Conservation (phyloP, 768 basidiomycete species). For the Albatrellus ellisii region DNA sequence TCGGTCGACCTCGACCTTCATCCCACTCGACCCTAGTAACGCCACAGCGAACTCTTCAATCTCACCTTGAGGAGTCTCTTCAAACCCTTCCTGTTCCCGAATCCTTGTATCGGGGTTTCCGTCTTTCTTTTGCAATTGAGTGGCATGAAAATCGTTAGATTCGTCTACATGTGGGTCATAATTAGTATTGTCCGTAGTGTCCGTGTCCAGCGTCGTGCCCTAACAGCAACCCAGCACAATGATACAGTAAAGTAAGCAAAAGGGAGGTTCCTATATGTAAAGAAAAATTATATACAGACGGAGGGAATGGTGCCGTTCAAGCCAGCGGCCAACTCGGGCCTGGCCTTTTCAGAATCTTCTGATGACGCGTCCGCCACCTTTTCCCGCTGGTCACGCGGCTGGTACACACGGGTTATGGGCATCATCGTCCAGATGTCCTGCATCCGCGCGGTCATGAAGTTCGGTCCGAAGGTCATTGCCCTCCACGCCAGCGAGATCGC, state of each 20-base stretch:
- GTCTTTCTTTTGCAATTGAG: too few species aligned
- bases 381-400: slow-evolving; percentile 1
- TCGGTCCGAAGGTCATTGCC: slow-evolving; percentile 21
- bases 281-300: slow-evolving; percentile 39
- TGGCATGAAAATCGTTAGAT: slow-evolving; percentile 19
- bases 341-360: slow-evolving; percentile 4
- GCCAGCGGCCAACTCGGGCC: slow-evolving; percentile 6
- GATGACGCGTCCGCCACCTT: background rate
- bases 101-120: too few species aligned
- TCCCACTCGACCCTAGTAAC: background rate
- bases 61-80: too few species aligned
- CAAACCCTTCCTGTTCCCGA: too few species aligned
- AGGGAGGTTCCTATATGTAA: slow-evolving; percentile 10
- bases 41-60: background rate
- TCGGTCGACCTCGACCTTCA: slow-evolving; percentile 5
- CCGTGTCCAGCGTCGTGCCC: slow-evolving; percentile 6
- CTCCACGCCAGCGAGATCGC: slow-evolving; percentile 20
- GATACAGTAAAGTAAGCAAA: slow-evolving; percentile 15
- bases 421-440: slow-evolving; percentile 19
- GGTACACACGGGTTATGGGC: slow-evolving; percentile 1
- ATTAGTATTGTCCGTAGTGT: slow-evolving; percentile 5
- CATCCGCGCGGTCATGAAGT: slow-evolving; percentile 20
- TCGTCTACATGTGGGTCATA: slow-evolving; percentile 28
- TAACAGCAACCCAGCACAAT: slow-evolving; percentile 11
- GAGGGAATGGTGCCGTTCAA: slow-evolving; percentile 23